Conservation (phyloP, 768 basidiomycete species). For the Guyanaporus albipodus region DNA sequence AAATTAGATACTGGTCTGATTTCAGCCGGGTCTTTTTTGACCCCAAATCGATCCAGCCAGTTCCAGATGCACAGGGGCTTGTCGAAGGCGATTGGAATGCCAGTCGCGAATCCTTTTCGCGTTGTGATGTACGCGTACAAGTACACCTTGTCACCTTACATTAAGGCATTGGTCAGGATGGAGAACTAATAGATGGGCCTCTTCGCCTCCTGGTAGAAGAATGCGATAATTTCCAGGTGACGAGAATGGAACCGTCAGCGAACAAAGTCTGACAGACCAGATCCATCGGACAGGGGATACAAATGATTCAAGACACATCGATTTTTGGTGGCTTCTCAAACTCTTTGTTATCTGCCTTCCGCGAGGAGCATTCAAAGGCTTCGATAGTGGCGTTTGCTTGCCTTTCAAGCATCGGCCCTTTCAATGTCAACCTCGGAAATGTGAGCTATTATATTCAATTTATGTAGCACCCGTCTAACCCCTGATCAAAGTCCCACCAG, state of each 20-base stretch:
- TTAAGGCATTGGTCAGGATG: conserved; percentile 40
- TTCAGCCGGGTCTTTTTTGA: conserved; percentile 53
- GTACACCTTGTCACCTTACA: not conserved
- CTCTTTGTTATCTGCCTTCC: conserved; percentile 54
- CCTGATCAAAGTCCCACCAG: conserved; percentile 29
- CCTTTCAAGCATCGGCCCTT: conserved; percentile 44
- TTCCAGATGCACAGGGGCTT: conserved; percentile 55
- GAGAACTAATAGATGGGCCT: conserved; percentile 64
- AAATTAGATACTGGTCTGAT: conserved; percentile 49
- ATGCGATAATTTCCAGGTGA: conserved; percentile 69
- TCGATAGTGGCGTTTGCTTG: conserved; percentile 55
- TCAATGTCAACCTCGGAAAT: conserved; percentile 35
- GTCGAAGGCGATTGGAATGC: conserved; percentile 53
- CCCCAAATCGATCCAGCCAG: conserved; percentile 58
- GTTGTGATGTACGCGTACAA: conserved; percentile 46
- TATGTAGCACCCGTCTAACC: conserved; percentile 1
- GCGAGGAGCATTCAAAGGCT: conserved; percentile 67
- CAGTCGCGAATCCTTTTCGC: conserved; percentile 48
- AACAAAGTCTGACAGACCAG: not conserved
- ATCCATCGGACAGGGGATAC: conserved; percentile 52
- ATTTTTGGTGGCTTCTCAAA: conserved; percentile 64
- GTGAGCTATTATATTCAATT: conserved; percentile 34
- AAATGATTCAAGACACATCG: conserved; percentile 58
- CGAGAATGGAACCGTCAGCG: not conserved
- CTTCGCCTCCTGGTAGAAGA: conserved; percentile 70